Base-by-base conservation (phyloP, 345 rosid genomes). In the Adansonia digitata region DNA sequence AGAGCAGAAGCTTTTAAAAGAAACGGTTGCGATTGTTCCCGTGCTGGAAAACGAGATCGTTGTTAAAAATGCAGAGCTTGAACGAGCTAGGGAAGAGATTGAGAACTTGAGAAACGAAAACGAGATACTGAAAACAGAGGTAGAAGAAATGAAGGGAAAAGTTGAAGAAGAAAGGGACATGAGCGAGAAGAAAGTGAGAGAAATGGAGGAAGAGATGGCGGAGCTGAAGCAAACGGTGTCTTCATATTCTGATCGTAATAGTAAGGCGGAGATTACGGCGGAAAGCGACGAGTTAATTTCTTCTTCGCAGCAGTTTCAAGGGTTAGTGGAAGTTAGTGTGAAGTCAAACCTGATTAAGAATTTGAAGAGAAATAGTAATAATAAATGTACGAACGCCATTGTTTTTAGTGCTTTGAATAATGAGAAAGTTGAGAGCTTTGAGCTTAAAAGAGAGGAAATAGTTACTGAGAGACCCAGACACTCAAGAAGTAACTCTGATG, bases 21-120 rank as follows among this genome's bases (percentile, higher is more conserved):
- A 92, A 77, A 81, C 93, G 11, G 92, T 84, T 2, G 87, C 97
- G 0, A 90, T 93, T 4, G 85, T 95, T 20, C 99, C 99, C 2
- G 59, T 82, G 3, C 85, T 95, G 26, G 98, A 95, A 73, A 78
- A 81, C 10, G 85, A 83, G 79, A 86, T 93, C 75, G 65, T 74
- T 0, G 34, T 78, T 2, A 93, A 85, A 74, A 79, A 70, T 14
- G 73, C 76, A 0, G 93, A 87, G 75, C 57, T 95, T 29, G 83
- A 88, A 22, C 70, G 0, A 13, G 79, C 76, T 0, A 55, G 29
- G 77, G 74, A 72, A 37, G 83, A 70, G 79, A 78, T 82, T 27
- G 92, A 81, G 77, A 74, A 57, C 2, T 70, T 91, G 76, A 86
- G 82, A 68, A 75, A 43, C 12, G 90, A 91, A 67, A 93, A 89